These are phyloP conservation scores for Vigna reflexopilosa DNA, from an alignment of 306 rosid species.

Conservation along the genomic window DNA sequence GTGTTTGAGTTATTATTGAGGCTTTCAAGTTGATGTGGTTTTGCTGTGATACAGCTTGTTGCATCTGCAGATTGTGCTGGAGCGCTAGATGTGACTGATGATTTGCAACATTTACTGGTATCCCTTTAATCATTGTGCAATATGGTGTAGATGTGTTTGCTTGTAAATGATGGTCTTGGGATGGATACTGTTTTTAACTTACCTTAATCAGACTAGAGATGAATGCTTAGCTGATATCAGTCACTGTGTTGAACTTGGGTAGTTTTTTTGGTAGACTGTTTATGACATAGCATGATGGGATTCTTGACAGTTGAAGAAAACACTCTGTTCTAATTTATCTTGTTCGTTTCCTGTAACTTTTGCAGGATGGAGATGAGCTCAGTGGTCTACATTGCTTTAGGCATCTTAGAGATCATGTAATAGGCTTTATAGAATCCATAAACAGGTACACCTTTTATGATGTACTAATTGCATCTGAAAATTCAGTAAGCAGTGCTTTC, in stretches of 20 bases:
- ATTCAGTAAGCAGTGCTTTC: conserved; percentile 31
- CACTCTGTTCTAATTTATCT: conserved; percentile 18
- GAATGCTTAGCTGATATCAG: conserved; percentile 30
- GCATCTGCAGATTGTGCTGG: conserved; percentile 98
- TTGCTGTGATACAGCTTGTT: conserved; percentile 93
- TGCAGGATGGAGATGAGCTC: conserved; percentile 96
- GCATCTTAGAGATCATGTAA: conserved; percentile 90
- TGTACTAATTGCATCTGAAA: background rate
- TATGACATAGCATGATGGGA: conserved; percentile 15
- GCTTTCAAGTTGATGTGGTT: conserved; percentile 52
- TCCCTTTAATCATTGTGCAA: conserved; percentile 1
- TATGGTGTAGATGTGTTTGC: background rate
- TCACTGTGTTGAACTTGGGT: background rate
- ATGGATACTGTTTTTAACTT: background rate
- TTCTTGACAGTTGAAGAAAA: conserved; percentile 30
- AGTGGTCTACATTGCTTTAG: conserved; percentile 98
- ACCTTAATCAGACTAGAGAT: background rate
- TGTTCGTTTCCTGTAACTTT: conserved; percentile 46
- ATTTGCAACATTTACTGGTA: conserved; percentile 93
- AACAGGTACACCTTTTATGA: conserved; percentile 67
- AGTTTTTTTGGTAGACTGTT: conserved; percentile 29
- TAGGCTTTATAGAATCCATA: conserved; percentile 87
- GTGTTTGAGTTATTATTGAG: conserved; percentile 20
- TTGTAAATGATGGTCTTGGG: conserved; percentile 7
- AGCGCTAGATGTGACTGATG: conserved; percentile 93